phyloP scores from a whole-genome alignment of 1,284 basidiomycete genomes.

The Cutaneotrichosporon dermatis region DNA sequence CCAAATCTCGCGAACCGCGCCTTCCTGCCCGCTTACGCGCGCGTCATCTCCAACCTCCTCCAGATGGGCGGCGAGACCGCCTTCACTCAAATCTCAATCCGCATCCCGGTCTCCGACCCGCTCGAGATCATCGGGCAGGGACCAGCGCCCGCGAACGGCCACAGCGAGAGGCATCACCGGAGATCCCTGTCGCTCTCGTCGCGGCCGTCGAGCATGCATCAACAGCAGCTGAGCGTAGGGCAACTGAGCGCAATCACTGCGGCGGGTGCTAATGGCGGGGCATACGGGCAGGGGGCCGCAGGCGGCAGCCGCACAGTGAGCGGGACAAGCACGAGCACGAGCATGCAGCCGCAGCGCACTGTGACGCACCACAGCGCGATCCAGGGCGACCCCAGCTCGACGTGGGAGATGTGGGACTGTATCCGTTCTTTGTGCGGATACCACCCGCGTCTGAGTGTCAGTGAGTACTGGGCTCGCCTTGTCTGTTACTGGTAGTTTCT shows the following conservation, averaged over 20 bases:
- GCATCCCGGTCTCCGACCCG: constrained; percentile 73
- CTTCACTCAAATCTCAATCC: constrained; percentile 67
- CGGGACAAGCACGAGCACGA: not conserved
- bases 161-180: constrained; percentile 23
- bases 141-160: constrained; percentile 16
- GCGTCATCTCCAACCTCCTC: constrained; percentile 76
- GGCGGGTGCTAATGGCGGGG: not conserved
- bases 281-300: not conserved
- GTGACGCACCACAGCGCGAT: constrained; percentile 14
- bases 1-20: constrained; percentile 68
- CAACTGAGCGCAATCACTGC: constrained; percentile 9
- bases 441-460: constrained; percentile 71
- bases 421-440: constrained; percentile 86
- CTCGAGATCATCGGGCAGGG: constrained; percentile 39
- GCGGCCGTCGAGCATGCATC: constrained; percentile 36
- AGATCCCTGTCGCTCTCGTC: constrained; percentile 43
- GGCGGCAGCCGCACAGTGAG: not conserved
- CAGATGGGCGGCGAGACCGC: constrained; percentile 55
- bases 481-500: not conserved
- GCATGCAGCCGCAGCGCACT: constrained; percentile 9
- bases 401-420: constrained; percentile 98
- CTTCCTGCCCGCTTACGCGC: constrained; percentile 84
- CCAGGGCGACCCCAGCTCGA: constrained; percentile 65
- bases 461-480: constrained; percentile 52
- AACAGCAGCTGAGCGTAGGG: constrained; percentile 31